Conservation (phyloP, 441 rosid species). For the Adansonia madagascariensis region DNA sequence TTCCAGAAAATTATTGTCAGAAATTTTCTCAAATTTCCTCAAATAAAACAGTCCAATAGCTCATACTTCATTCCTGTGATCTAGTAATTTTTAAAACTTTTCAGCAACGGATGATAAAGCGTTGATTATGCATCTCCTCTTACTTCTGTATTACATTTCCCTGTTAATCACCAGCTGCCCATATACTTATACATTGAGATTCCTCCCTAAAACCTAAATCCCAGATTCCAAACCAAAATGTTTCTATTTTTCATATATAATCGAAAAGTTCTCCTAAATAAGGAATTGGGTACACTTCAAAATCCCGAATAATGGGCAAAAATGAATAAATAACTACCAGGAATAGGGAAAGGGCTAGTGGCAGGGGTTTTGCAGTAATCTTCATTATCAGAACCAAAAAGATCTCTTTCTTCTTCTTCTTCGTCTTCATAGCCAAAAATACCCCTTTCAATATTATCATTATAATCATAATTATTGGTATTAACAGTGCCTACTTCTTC, state of each 20-base stretch:
- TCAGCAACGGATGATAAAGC: neutral
- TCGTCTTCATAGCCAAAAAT: conserved; percentile 38
- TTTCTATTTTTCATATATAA: neutral
- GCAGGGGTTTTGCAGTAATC: conserved; percentile 76
- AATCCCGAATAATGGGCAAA: neutral
- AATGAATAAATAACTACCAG: conserved; percentile 45
- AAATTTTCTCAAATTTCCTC: neutral
- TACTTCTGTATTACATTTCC: neutral
- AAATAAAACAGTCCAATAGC: neutral
- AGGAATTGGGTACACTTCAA: neutral
- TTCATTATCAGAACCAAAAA: conserved; percentile 81
- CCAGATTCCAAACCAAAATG: conserved; percentile 9
- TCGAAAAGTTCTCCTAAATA: neutral
- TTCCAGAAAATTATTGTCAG: neutral
- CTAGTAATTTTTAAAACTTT: neutral
- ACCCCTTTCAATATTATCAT: conserved; percentile 37
- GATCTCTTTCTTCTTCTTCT: conserved; percentile 58
- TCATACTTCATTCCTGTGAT: neutral
- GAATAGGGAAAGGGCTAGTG: conserved; percentile 56
- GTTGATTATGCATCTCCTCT: neutral
- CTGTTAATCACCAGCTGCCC: neutral
- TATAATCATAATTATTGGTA: conserved; percentile 29
- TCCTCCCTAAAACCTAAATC: conserved; percentile 21
- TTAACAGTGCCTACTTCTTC: conserved; percentile 44
- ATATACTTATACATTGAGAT: neutral